Conservation (phyloP, 176 grass and related monocot species). For the Typha latifolia region DNA sequence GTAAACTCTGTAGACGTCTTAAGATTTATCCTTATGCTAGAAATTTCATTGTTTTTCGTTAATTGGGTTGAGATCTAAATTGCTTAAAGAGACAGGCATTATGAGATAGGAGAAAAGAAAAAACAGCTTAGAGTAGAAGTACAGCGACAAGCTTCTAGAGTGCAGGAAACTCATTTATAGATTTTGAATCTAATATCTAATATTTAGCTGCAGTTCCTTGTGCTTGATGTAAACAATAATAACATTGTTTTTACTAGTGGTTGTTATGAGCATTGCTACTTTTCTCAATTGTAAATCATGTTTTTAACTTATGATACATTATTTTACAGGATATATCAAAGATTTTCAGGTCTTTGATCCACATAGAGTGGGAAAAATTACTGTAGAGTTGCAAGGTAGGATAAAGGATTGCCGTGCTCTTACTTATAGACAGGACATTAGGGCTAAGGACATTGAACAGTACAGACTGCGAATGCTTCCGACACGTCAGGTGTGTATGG, state of each 20-base stretch:
- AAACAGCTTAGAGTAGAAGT: too few species aligned
- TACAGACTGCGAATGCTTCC: constrained; percentile 74
- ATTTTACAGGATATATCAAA: constrained; percentile 70
- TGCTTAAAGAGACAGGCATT: too few species aligned
- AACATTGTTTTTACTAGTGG: background rate
- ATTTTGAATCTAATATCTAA: background rate
- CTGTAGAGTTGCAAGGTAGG: constrained; percentile 67
- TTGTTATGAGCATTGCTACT: background rate
- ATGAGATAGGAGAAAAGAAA: too few species aligned
- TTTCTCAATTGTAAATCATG: constrained; percentile 2
- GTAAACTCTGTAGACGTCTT: too few species aligned
- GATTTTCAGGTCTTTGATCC: constrained; percentile 75
- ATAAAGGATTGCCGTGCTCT: constrained; percentile 86
- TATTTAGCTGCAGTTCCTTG: background rate
- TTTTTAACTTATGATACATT: background rate
- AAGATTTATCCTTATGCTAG: too few species aligned
- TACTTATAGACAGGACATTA: constrained; percentile 72
- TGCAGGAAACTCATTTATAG: too few species aligned
- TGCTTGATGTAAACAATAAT: background rate
- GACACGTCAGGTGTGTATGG: constrained; percentile 56
- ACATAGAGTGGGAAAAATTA: constrained; percentile 81
- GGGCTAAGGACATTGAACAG: constrained; percentile 71
- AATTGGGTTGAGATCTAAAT: too few species aligned
- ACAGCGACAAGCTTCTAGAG: too few species aligned
- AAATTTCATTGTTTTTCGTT: too few species aligned